phyloP scores from a whole-genome alignment of 257 asterid species.

The Penstemon davidsonii region DNA sequence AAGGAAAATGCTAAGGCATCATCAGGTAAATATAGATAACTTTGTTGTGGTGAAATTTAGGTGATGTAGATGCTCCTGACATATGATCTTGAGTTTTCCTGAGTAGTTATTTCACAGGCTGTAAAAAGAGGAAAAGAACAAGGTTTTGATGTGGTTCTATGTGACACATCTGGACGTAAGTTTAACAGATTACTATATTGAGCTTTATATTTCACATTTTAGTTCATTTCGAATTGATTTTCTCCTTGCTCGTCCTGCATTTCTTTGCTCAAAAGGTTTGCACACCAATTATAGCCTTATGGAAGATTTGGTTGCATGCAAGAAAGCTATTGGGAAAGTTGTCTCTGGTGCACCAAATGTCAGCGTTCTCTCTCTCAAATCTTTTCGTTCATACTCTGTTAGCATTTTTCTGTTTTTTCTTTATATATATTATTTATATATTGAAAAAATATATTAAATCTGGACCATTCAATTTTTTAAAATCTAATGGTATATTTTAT shows the following conservation, averaged over 20 bases:
- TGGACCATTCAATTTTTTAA: no score
- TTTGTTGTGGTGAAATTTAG: slow-evolving; percentile 3
- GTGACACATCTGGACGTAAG: slow-evolving; percentile 99
- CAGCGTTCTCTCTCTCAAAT: slow-evolving; percentile 31
- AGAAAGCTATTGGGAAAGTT: slow-evolving; percentile 74
- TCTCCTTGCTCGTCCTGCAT: background rate
- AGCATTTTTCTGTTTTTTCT: background rate
- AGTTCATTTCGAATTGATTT: slow-evolving; percentile 1
- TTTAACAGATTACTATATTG: slow-evolving; percentile 14
- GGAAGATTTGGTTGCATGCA: slow-evolving; percentile 93
- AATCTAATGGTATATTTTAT: no score
- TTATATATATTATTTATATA: no score
- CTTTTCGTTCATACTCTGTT: background rate
- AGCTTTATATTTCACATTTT: slow-evolving; percentile 4
- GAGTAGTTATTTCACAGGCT: slow-evolving; percentile 96
- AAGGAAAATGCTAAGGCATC: slow-evolving; percentile 86
- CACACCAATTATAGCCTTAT: slow-evolving; percentile 95
- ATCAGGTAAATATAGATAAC: slow-evolving; percentile 51
- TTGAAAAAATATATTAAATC: no score
- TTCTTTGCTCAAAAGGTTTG: slow-evolving; percentile 53
- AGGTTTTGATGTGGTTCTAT: slow-evolving; percentile 75
- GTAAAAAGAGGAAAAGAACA: slow-evolving; percentile 79
- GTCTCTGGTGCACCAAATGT: slow-evolving; percentile 88
- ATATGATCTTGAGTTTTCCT: slow-evolving; percentile 58
- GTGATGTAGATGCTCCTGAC: slow-evolving; percentile 31